Evolutionary conservation across 1,284 basidiomycete species (phyloP).

Genomic region (Leccinum ponderosum): DNA sequence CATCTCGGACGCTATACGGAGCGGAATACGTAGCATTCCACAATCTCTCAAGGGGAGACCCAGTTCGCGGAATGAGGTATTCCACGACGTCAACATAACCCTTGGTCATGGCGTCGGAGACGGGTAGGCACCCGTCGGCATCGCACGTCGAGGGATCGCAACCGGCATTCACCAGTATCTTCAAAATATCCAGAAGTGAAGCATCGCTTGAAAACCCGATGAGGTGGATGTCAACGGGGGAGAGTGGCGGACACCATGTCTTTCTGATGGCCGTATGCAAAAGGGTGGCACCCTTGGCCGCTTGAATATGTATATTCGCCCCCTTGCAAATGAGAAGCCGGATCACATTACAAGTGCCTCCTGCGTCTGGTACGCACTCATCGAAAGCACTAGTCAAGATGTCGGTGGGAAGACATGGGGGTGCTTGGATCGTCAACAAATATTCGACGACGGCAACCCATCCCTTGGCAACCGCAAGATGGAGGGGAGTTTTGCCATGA

Average conservation of each 20-base stretch:
- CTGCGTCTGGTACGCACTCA: neutral
- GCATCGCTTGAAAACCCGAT: neutral
- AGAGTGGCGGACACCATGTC: too few relatives aligned
- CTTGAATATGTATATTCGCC: neutral
- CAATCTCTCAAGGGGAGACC: neutral
- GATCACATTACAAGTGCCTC: neutral
- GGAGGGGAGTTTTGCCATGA: neutral
- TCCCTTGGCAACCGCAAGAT: neutral
- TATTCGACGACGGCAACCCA: neutral
- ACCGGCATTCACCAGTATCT: slow-evolving; percentile 1
- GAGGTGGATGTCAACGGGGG: neutral
- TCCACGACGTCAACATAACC: neutral
- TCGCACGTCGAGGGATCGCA: slow-evolving; percentile 6
- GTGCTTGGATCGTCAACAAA: slow-evolving; percentile 1
- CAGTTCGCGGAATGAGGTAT: neutral
- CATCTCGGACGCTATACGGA: rapidly evolving
- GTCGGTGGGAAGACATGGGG: neutral
- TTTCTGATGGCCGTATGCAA: slow-evolving; percentile 1
- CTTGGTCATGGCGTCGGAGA: neutral
- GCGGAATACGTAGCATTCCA: neutral
- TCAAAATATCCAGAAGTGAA: neutral
- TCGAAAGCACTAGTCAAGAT: slow-evolving; percentile 1
- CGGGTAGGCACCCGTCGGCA: neutral
- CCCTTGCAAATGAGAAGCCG: neutral
- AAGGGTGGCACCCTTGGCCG: neutral